A percentile compares a stretch with the other conserved stretches of the same genome.
Evolutionary conservation across 257 asterid species (phyloP).

Genomic region (Plantago major): DNA sequence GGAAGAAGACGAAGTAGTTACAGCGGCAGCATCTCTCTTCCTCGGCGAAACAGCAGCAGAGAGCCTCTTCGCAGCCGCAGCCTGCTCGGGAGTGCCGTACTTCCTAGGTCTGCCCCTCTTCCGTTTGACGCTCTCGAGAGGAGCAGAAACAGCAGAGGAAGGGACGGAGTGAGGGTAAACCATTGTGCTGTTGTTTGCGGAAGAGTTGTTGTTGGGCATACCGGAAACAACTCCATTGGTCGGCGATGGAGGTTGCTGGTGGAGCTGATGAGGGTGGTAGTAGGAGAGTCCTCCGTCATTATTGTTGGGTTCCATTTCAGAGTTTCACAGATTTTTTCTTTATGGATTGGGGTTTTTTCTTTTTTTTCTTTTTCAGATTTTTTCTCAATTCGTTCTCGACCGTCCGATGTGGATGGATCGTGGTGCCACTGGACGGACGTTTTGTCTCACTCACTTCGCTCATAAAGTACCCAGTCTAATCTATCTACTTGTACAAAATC

Average conservation of each 20-base stretch:
- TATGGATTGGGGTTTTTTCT: not conserved
- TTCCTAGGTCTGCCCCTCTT: conserved; percentile 31
- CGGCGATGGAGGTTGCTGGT: conserved; percentile 4
- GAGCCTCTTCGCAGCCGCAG: conserved; percentile 26
- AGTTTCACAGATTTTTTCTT: not conserved
- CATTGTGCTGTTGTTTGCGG: conserved; percentile 4
- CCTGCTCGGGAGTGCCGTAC: conserved; percentile 30
- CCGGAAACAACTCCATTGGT: conserved; percentile 15
- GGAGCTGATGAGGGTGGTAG: conserved; percentile 17
- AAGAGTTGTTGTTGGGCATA: not conserved
- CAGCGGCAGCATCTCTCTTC: conserved; percentile 29
- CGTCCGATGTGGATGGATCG: conserved; percentile 4
- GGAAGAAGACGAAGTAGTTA: conserved; percentile 20
- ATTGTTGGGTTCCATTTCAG: conserved; percentile 20
- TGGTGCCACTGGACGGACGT: no score
- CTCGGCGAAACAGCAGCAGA: conserved; percentile 31
- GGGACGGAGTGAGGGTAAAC: conserved; percentile 16
- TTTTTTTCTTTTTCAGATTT: conserved; percentile 2
- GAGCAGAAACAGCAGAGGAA: conserved; percentile 15
- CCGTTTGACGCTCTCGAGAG: conserved; percentile 20
- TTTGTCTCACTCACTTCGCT: no score
- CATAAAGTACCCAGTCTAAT: no score
- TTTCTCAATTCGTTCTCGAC: not conserved
- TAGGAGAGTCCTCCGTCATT: conserved; percentile 11
- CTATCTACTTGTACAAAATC: no score